Conservation (phyloP, 163 green algal species). For the Chlorella variabilis region DNA sequence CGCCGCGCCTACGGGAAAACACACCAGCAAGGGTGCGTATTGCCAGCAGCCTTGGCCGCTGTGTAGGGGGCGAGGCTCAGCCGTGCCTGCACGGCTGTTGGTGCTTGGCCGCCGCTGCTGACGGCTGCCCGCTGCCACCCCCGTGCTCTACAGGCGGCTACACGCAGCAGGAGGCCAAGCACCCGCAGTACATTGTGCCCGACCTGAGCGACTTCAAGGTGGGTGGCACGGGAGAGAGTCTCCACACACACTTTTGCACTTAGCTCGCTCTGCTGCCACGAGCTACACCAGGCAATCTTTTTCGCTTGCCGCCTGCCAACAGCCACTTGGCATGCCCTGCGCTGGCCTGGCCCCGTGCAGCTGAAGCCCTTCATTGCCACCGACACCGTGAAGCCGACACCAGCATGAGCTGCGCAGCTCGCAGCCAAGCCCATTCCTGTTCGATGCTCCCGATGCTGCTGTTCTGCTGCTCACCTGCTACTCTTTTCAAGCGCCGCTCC, state of each 20-base stretch:
- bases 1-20: slow-evolving; percentile 50
- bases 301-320: too few relatives aligned
- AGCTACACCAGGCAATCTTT: too few relatives aligned
- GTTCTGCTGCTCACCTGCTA: neutral
- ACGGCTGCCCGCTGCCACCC: too few relatives aligned
- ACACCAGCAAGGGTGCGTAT: slow-evolving; percentile 66
- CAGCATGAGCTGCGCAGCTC: neutral
- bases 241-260: too few relatives aligned
- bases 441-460: too few relatives aligned
- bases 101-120: too few relatives aligned
- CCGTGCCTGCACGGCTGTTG: too few relatives aligned
- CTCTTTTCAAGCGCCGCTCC: too few relatives aligned
- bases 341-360: too few relatives aligned
- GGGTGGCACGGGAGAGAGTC: neutral
- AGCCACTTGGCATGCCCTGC: too few relatives aligned
- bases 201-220: slow-evolving; percentile 64
- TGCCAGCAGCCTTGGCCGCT: neutral
- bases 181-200: slow-evolving; percentile 70
- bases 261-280: too few relatives aligned
- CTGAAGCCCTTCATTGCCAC: slow-evolving; percentile 16
- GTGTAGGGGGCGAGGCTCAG: neutral
- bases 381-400: neutral
- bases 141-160: slow-evolving; percentile 10
- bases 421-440: too few relatives aligned
- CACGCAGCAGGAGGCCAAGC: slow-evolving; percentile 45